phyloP scores from a whole-genome alignment of 1,284 basidiomycete species.

The Takashimella koratensis region DNA sequence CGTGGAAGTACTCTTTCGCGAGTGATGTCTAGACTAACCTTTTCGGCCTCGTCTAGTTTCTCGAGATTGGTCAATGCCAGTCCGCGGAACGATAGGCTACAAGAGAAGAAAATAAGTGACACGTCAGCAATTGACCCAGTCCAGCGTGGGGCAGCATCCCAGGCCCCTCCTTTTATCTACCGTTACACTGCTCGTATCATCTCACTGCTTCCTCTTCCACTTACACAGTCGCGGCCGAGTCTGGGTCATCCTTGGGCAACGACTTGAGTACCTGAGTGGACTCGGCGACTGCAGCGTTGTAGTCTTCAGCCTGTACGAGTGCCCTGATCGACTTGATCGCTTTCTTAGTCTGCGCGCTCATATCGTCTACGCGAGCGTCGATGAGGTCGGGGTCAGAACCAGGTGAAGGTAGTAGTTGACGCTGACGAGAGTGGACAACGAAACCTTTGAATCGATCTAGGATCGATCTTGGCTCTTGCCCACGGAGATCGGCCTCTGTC shows the following conservation, averaged over 20 bases:
- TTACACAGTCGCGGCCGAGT: constrained; percentile 62
- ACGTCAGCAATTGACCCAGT: no score
- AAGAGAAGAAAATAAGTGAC: no score
- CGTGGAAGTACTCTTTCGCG: background rate
- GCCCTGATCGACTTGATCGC: constrained; percentile 74
- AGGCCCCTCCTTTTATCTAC: no score
- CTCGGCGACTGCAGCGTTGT: constrained; percentile 53
- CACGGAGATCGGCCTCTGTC: no score
- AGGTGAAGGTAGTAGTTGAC: background rate
- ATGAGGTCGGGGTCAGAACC: background rate
- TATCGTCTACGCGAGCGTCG: no score
- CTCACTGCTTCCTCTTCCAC: constrained; percentile 23
- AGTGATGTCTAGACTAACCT: constrained; percentile 56
- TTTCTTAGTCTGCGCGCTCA: constrained; percentile 31
- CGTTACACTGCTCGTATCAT: background rate
- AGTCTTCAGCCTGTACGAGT: constrained; percentile 71
- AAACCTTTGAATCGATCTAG: background rate
- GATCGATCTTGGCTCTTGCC: no score
- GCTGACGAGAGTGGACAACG: background rate
- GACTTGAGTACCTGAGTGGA: constrained; percentile 54
- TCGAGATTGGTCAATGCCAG: constrained; percentile 70
- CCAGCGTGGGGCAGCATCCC: no score
- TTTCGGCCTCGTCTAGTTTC: constrained; percentile 69
- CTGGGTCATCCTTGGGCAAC: constrained; percentile 56
- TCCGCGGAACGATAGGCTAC: constrained; percentile 76